Conservation (phyloP, 176 grass and related monocot species). For the Bolboschoenus planiculmis region DNA sequence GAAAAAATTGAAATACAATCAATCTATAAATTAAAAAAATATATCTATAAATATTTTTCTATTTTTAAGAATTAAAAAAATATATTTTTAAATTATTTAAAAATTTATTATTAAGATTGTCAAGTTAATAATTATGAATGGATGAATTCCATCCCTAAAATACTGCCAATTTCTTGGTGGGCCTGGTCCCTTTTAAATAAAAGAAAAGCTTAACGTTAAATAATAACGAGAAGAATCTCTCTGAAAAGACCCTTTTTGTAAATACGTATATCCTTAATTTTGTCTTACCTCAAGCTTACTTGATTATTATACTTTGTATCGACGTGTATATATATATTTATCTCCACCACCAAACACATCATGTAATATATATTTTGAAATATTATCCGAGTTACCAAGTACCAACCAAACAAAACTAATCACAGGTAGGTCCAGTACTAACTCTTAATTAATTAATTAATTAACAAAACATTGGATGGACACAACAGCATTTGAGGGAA, state of each 20-base stretch:
- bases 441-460: slow-evolving; percentile 20
- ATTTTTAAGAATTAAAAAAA: too few species aligned
- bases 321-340: not conserved
- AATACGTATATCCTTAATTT: not conserved
- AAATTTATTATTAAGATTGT: too few species aligned
- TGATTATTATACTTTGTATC: slow-evolving; percentile 3
- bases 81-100: too few species aligned
- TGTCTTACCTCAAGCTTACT: not conserved
- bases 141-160: too few species aligned
- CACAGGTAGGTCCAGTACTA: slow-evolving; percentile 21
- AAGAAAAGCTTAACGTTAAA: not conserved
- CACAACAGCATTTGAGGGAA: not conserved
- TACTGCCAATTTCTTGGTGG: too few species aligned
- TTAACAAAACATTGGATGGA: not conserved
- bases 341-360: not conserved
- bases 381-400: slow-evolving; percentile 5
- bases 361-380: slow-evolving; percentile 12
- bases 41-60: too few species aligned
- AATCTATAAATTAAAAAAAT: too few species aligned
- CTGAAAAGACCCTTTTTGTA: not conserved
- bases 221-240: slow-evolving; percentile 3
- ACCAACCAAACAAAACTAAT: slow-evolving; percentile 17
- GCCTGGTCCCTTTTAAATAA: not conserved
- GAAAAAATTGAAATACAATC: too few species aligned
- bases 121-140: too few species aligned